phyloP scores from a whole-genome alignment of 1,284 basidiomycete genomes.

The Baeospora myosura region DNA sequence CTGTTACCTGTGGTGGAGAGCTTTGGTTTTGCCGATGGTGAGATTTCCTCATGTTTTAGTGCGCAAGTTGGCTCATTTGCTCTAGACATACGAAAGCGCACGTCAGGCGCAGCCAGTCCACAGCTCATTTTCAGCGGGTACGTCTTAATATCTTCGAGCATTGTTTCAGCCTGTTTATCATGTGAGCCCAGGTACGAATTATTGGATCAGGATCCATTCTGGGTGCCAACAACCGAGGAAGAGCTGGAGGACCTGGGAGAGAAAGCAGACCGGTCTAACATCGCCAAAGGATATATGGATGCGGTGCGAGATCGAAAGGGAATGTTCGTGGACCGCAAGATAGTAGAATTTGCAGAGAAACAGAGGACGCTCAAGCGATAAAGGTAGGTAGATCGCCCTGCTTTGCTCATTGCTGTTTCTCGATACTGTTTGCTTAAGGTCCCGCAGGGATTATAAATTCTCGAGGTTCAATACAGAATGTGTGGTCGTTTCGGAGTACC shows the following conservation, averaged over 20 bases:
- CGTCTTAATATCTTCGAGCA: constrained; percentile 17
- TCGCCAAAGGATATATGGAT: constrained; percentile 96
- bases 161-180: too few species aligned
- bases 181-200: constrained; percentile 65
- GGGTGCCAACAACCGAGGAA: constrained; percentile 97
- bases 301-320: constrained; percentile 86
- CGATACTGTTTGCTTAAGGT: too few species aligned
- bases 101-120: constrained; percentile 93
- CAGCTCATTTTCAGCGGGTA: constrained; percentile 95
- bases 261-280: constrained; percentile 88
- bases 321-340: constrained; percentile 90
- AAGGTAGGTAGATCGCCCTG: constrained; percentile 8
- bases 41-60: constrained; percentile 8
- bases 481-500: too few species aligned
- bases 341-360: constrained; percentile 92
- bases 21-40: constrained; percentile 96
- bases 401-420: too few species aligned
- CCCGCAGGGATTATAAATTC: too few species aligned
- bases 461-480: too few species aligned
- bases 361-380: constrained; percentile 90
- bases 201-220: constrained; percentile 92
- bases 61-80: constrained; percentile 3
- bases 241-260: constrained; percentile 96
- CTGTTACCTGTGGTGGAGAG: constrained; percentile 94
- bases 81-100: constrained; percentile 89